These are phyloP conservation scores for Ogataea nonfermentans DNA, from an alignment of 805 yeast genomes.

Conservation along the genomic window DNA sequence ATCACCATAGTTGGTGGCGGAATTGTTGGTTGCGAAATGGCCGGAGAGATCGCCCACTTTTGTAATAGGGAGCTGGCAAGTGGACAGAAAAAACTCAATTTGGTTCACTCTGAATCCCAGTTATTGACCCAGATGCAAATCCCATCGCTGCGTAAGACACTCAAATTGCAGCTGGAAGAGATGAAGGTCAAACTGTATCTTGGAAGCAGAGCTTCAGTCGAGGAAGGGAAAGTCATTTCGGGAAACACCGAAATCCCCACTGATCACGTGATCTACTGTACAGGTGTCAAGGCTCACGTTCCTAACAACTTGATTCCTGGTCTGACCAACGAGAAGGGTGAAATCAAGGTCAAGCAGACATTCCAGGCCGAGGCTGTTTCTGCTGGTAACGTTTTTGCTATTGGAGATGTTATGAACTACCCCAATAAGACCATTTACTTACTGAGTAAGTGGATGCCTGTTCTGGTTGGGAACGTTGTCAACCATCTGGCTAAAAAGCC, in stretches of 20 bases:
- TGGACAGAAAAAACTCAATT: conserved; percentile 23
- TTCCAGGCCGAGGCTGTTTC: conserved; percentile 22
- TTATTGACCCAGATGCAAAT: conserved; percentile 10
- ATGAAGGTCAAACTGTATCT: conserved; percentile 10
- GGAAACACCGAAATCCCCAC: conserved; percentile 9
- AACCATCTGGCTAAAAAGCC: conserved; percentile 2
- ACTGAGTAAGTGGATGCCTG: conserved; percentile 15
- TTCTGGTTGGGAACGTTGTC: conserved; percentile 21
- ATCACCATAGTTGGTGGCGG: conserved; percentile 37
- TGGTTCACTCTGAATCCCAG: conserved; percentile 23
- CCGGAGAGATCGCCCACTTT: conserved; percentile 31
- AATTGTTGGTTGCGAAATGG: conserved; percentile 30
- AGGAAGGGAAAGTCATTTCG: conserved; percentile 1
- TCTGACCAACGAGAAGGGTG: conserved; percentile 14
- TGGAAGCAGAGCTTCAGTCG: conserved; percentile 9
- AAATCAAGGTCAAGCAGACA: conserved; percentile 20
- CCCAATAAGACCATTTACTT: conserved; percentile 23
- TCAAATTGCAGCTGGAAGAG: conserved; percentile 4
- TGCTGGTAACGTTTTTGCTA: conserved; percentile 31
- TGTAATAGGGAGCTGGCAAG: conserved; percentile 17
- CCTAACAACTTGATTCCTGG: conserved; percentile 8
- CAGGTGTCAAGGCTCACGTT: conserved; percentile 10
- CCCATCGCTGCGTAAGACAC: conserved; percentile 1
- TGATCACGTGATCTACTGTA: conserved; percentile 13
- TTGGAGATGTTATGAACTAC: conserved; percentile 34